Evolutionary conservation across 139 green algal species (phyloP).

Genomic region (Monoraphidium neglectum): DNA sequence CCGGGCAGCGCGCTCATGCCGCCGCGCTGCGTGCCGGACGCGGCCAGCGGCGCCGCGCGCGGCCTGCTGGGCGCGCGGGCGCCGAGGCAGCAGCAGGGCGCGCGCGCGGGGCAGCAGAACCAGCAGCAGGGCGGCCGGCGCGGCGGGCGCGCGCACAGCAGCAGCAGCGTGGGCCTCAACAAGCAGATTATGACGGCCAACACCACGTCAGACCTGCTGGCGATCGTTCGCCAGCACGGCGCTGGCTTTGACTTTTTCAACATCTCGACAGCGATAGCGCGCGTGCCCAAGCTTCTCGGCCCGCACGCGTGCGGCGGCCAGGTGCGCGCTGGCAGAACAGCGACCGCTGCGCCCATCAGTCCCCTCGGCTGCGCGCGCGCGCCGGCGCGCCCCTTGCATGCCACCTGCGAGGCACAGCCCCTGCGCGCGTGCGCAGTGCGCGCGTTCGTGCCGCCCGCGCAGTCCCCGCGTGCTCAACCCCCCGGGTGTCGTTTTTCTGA

Average conservation of each 20-base stretch:
- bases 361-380: neutral
- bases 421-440: neutral
- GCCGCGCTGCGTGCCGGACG: too few relatives aligned
- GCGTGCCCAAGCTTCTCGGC: conserved; percentile 64
- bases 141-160: conserved; percentile 15
- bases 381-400: neutral
- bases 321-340: neutral
- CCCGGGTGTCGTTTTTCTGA: too few relatives aligned
- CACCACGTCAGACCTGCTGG: conserved; percentile 44
- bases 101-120: too few relatives aligned
- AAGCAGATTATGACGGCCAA: conserved; percentile 44
- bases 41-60: too few relatives aligned
- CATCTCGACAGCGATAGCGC: conserved; percentile 66
- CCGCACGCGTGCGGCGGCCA: conserved; percentile 11
- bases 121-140: neutral
- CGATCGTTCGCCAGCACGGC: conserved; percentile 45
- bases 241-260: conserved; percentile 71
- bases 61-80: too few relatives aligned
- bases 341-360: neutral
- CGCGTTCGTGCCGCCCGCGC: too few relatives aligned
- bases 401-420: neutral
- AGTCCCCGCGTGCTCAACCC: too few relatives aligned
- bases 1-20: too few relatives aligned
- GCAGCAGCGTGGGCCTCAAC: conserved; percentile 39
- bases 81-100: too few relatives aligned